phyloP scores from a whole-genome alignment of 2,329 filamentous ascomycete genomes.

The Aureobasidium sp. region DNA sequence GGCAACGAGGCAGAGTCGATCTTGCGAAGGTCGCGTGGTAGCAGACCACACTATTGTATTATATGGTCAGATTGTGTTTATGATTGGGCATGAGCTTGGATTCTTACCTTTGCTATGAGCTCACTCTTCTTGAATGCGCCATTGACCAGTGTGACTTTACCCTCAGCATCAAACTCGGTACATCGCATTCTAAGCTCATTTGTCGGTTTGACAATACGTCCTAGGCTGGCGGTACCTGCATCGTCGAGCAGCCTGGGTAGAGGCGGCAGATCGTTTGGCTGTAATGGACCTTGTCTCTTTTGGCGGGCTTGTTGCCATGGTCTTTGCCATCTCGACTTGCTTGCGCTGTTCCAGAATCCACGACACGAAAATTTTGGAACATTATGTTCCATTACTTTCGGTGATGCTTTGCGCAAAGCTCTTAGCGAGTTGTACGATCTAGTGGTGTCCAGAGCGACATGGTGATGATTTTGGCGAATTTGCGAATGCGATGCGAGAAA shows the following conservation, averaged over 20 bases:
- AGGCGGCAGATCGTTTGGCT: conserved; percentile 39
- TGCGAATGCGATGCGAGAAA: conserved; percentile 14
- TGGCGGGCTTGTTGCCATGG: conserved; percentile 10
- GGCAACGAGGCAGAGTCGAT: conserved; percentile 95
- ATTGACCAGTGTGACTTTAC: conserved; percentile 85
- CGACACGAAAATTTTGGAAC: not conserved
- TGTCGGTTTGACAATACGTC: conserved; percentile 66
- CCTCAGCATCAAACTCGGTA: conserved; percentile 89
- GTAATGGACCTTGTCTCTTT: not conserved
- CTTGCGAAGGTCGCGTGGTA: conserved; percentile 92
- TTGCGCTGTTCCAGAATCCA: conserved; percentile 2
- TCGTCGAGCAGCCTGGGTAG: conserved; percentile 50
- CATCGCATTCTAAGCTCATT: conserved; percentile 83
- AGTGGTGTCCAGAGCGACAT: not conserved
- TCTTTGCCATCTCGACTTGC: not conserved
- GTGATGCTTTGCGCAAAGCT: not conserved
- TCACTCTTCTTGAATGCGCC: conserved; percentile 98
- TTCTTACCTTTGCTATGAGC: conserved; percentile 89
- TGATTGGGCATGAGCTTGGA: no score
- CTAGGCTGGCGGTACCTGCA: conserved; percentile 44
- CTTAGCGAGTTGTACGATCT: not conserved
- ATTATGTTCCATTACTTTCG: not conserved
- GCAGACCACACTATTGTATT: conserved; percentile 65
- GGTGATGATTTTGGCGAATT: conserved; percentile 1
- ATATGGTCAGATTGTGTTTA: not conserved